phyloP scores from a whole-genome alignment of 495 filamentous ascomycete species.

The Xylaria longipes region DNA sequence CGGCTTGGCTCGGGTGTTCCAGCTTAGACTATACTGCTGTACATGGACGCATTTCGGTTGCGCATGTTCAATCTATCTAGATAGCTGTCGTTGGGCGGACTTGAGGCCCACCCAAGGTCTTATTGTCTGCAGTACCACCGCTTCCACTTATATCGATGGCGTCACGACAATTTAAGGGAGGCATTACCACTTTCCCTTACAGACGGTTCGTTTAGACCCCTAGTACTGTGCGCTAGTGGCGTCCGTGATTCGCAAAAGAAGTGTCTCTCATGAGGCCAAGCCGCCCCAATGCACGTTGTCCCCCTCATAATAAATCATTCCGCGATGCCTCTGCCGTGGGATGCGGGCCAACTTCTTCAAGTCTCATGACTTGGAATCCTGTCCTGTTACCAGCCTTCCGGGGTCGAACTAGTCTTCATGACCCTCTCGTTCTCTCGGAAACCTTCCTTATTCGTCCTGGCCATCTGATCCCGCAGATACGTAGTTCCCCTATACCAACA shows the following conservation, averaged over 20 bases:
- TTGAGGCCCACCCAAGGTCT: slow-evolving; percentile 7
- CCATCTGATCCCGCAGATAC: slow-evolving; percentile 36
- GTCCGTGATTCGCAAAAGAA: slow-evolving; percentile 1
- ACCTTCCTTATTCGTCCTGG: slow-evolving; percentile 43
- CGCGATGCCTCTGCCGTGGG: slow-evolving; percentile 19
- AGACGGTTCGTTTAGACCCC: not conserved
- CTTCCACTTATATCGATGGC: slow-evolving; percentile 16
- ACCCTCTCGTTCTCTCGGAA: slow-evolving; percentile 32
- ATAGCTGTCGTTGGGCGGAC: slow-evolving; percentile 9
- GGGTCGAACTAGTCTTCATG: slow-evolving; percentile 13
- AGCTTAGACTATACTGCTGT: not conserved
- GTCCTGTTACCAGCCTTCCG: slow-evolving; percentile 32
- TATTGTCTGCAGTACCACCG: slow-evolving; percentile 22
- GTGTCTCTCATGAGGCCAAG: slow-evolving; percentile 12
- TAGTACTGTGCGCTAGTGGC: slow-evolving; percentile 6
- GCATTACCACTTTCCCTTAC: not conserved
- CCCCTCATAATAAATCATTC: slow-evolving; percentile 11
- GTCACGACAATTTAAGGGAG: slow-evolving; percentile 21
- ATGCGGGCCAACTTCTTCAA: slow-evolving; percentile 7
- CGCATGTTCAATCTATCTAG: not conserved
- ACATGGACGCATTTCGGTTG: slow-evolving; percentile 1
- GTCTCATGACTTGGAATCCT: slow-evolving; percentile 28
- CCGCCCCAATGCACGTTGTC: slow-evolving; percentile 1
- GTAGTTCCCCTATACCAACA: slow-evolving; percentile 15
- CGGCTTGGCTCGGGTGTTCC: slow-evolving; percentile 12